These are phyloP conservation scores for Plenodomus lindquistii DNA, from an alignment of 2,329 filamentous ascomycete species.

Conservation along the genomic window DNA sequence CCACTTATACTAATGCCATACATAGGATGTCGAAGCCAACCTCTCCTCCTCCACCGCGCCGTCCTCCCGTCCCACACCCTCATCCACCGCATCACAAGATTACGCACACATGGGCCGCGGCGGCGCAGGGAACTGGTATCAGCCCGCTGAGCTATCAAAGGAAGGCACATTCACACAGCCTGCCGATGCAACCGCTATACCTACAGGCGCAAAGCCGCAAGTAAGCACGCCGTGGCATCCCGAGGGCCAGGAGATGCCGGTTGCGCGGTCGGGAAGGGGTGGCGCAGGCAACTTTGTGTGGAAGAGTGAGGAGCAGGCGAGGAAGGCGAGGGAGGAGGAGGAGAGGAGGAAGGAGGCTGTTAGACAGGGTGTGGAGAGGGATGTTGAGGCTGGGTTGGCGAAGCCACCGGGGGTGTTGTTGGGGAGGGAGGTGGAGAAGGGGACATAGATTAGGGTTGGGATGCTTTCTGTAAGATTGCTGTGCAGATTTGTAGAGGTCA, in stretches of 20 bases:
- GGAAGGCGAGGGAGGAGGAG: slow-evolving; percentile 28
- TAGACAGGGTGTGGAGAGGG: slow-evolving; percentile 44
- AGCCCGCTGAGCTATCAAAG: slow-evolving; percentile 44
- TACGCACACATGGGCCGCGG: slow-evolving; percentile 52
- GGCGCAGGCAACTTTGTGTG: slow-evolving; percentile 55
- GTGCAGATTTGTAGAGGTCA: no score
- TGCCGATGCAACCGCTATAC: slow-evolving; percentile 33
- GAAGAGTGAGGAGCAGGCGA: slow-evolving; percentile 41
- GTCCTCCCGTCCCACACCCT: slow-evolving; percentile 10
- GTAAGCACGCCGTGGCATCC: slow-evolving; percentile 43
- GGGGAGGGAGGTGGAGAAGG: slow-evolving; percentile 36
- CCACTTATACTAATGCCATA: slow-evolving; percentile 1
- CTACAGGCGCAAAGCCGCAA: slow-evolving; percentile 29
- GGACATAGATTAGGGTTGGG: slow-evolving; percentile 28
- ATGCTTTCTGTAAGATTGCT: no score
- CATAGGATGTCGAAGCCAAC: slow-evolving; percentile 48
- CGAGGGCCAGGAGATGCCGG: slow-evolving; percentile 37
- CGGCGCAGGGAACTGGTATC: slow-evolving; percentile 54
- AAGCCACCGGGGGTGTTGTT: slow-evolving; percentile 47
- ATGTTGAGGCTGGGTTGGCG: slow-evolving; percentile 46
- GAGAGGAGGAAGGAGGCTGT: slow-evolving; percentile 23
- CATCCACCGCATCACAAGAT: slow-evolving; percentile 32
- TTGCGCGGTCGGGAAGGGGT: slow-evolving; percentile 46
- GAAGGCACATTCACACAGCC: slow-evolving; percentile 45
- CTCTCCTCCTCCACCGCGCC: slow-evolving; percentile 20